Evolutionary conservation across 495 filamentous ascomycete genomes (phyloP).

Genomic region (Lentithecium fluviatile): DNA sequence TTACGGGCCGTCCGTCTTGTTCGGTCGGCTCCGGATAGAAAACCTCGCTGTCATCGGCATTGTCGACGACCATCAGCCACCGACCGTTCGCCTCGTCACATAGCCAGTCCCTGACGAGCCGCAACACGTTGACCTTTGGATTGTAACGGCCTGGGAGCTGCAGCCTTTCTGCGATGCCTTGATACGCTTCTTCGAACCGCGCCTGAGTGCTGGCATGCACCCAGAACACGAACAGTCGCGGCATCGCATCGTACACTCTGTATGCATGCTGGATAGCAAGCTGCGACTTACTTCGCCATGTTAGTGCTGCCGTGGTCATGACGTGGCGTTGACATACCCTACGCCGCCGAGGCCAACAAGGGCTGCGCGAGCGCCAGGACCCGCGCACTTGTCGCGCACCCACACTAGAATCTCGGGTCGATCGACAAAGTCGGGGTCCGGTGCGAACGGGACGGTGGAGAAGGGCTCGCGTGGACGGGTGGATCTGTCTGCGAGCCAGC

Average conservation of each 20-base stretch:
- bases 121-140: conserved; percentile 3
- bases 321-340: conserved; percentile 46
- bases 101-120: conserved; percentile 21
- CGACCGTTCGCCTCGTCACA: conserved; percentile 23
- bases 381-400: conserved; percentile 39
- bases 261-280: conserved; percentile 54
- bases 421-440: conserved; percentile 47
- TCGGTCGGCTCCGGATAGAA: conserved; percentile 1
- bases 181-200: conserved; percentile 35
- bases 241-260: conserved; percentile 36
- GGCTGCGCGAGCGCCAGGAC: conserved; percentile 33
- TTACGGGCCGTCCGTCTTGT: not conserved
- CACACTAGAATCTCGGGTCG: conserved; percentile 42
- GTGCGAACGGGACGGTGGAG: conserved; percentile 41
- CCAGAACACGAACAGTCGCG: conserved; percentile 35
- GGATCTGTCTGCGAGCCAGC: no score
- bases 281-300: conserved; percentile 58
- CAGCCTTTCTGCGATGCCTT: conserved; percentile 32
- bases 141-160: conserved; percentile 6
- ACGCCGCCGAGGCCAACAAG: conserved; percentile 47
- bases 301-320: no score
- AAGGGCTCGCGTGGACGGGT: conserved; percentile 11
- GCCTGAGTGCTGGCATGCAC: conserved; percentile 38
- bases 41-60: not conserved
- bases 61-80: conserved; percentile 24